phyloP scores from a whole-genome alignment of 208 protist species.

The Endotrypanum monterogeii region DNA sequence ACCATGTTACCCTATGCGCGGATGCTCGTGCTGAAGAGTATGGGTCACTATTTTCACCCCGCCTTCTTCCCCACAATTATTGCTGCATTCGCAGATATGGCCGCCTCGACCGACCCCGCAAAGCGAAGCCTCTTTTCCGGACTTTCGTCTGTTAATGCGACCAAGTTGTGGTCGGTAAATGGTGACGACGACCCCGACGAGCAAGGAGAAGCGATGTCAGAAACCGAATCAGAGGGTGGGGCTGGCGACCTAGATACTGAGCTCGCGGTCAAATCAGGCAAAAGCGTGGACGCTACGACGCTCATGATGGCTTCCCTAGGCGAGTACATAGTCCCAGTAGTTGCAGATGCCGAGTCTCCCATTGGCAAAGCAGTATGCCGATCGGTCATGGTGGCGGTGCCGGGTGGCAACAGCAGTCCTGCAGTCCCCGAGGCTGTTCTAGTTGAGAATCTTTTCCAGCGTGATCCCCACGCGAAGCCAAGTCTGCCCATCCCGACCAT shows the following conservation, averaged over 20 bases:
- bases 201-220: background rate
- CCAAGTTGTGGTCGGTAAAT: background rate
- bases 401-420: conserved; percentile 28
- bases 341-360: conserved; percentile 26
- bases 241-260: background rate
- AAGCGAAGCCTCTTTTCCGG: background rate
- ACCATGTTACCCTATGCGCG: conserved; percentile 53
- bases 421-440: conserved; percentile 37
- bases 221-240: background rate
- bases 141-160: conserved; percentile 4
- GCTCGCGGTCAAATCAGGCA: background rate
- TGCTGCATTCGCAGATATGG: conserved; percentile 40
- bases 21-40: conserved; percentile 66
- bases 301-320: conserved; percentile 48
- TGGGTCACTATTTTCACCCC: conserved; percentile 88
- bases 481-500: conserved; percentile 5
- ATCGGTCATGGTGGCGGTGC: conserved; percentile 31
- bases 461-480: conserved; percentile 20
- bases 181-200: background rate
- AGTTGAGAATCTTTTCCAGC: conserved; percentile 31
- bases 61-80: conserved; percentile 68
- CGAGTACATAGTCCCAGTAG: conserved; percentile 32
- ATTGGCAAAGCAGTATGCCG: conserved; percentile 22
- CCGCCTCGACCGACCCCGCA: conserved; percentile 27
- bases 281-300: conserved; percentile 14